Percentiles rank a stretch among this genome's conserved stretches.
phyloP scores from a whole-genome alignment of 169 alveolate species.

The Cryptosporidium muris region DNA sequence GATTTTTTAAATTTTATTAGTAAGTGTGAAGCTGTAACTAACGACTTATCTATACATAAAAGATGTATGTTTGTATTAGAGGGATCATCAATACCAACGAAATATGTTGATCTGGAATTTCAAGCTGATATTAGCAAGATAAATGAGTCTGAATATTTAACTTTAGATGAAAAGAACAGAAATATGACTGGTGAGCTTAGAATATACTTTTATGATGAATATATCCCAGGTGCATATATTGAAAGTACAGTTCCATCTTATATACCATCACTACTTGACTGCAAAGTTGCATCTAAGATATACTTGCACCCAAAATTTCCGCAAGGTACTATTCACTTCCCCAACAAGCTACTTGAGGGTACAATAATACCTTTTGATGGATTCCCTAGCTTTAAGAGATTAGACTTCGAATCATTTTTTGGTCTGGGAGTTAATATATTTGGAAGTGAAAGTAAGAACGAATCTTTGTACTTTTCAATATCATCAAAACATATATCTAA shows the following conservation, averaged over 20 bases:
- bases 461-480: conserved; percentile 15
- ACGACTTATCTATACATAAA: not conserved
- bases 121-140: not conserved
- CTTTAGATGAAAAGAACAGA: not conserved
- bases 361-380: conserved; percentile 8
- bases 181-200: conserved; percentile 7
- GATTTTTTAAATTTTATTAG: conserved; percentile 20
- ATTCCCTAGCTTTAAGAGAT: conserved; percentile 22
- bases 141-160: conserved; percentile 8
- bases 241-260: conserved; percentile 11
- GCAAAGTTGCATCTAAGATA: conserved; percentile 21
- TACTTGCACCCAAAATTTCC: conserved; percentile 34
- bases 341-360: conserved; percentile 8
- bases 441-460: conserved; percentile 34
- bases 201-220: conserved; percentile 11
- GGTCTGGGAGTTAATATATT: conserved; percentile 23
- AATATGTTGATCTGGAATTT: conserved; percentile 2
- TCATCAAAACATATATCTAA: conserved; percentile 7
- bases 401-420: conserved; percentile 9
- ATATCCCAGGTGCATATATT: not conserved
- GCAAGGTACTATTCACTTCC: conserved; percentile 9
- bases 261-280: conserved; percentile 11
- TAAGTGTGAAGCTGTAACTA: not conserved
- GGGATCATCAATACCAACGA: not conserved
- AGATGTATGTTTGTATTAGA: not conserved